phyloP scores from a whole-genome alignment of 805 yeast genomes.

The Candida tibetensis region DNA sequence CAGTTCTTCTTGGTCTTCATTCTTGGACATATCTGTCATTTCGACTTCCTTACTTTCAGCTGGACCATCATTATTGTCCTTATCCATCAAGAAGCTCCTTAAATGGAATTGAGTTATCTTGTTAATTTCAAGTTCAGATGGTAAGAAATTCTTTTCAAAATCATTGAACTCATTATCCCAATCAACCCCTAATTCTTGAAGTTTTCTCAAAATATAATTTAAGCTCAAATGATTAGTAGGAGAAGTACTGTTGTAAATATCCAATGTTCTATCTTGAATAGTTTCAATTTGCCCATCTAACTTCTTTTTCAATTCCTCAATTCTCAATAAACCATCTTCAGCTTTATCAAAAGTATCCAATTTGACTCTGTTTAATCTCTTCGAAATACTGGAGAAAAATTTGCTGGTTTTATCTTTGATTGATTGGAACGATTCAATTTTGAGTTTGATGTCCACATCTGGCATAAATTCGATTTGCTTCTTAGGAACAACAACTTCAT shows the following conservation, averaged over 20 bases:
- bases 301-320: conserved; percentile 55
- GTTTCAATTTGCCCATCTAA: conserved; percentile 50
- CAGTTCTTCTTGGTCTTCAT: neutral
- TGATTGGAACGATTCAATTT: conserved; percentile 56
- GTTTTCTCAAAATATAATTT: conserved; percentile 63
- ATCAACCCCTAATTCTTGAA: conserved; percentile 77
- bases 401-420: conserved; percentile 51
- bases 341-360: conserved; percentile 67
- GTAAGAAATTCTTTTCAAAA: conserved; percentile 76
- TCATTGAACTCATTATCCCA: conserved; percentile 86
- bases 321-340: conserved; percentile 60
- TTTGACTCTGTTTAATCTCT: conserved; percentile 73
- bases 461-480: conserved; percentile 71
- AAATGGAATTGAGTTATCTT: conserved; percentile 86
- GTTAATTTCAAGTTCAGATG: conserved; percentile 90
- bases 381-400: conserved; percentile 72
- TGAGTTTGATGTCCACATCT: conserved; percentile 62
- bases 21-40: neutral
- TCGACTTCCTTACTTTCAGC: conserved; percentile 1
- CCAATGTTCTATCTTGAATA: conserved; percentile 45
- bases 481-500: conserved; percentile 77
- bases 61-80: conserved; percentile 24
- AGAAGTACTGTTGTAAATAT: conserved; percentile 51
- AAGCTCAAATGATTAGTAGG: conserved; percentile 68
- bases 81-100: conserved; percentile 66